These are phyloP conservation scores for Jatropha multifida DNA, from an alignment of 441 rosid genomes.

Conservation along the genomic window DNA sequence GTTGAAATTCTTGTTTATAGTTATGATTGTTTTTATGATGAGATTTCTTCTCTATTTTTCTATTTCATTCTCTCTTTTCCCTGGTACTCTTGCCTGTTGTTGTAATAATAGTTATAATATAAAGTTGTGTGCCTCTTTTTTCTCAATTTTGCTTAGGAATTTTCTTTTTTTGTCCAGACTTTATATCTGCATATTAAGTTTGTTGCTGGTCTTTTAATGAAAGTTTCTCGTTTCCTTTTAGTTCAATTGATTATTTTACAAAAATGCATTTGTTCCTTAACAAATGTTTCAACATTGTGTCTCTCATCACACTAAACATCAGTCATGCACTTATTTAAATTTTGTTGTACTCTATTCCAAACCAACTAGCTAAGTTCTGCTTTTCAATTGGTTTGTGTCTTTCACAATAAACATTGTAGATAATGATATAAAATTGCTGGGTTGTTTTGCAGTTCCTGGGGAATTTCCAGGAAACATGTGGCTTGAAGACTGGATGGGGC, in stretches of 20 bases:
- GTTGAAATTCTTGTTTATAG: not conserved
- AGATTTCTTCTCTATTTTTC: not conserved
- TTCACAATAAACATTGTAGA: not conserved
- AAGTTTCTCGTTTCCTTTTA: not conserved
- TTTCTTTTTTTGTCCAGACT: not conserved
- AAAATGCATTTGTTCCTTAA: not conserved
- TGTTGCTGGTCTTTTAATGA: not conserved
- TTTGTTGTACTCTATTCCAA: not conserved
- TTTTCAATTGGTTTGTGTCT: not conserved
- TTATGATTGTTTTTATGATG: not conserved
- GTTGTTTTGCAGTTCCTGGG: slow-evolving; percentile 65
- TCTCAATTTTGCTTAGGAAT: not conserved
- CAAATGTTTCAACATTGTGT: not conserved
- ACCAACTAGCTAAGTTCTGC: not conserved
- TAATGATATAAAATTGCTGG: not conserved
- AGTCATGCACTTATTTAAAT: not conserved
- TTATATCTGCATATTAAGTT: not conserved
- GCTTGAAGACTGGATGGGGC: slow-evolving; percentile 83
- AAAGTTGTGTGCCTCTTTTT: not conserved
- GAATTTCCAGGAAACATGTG: slow-evolving; percentile 74
- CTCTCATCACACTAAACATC: not conserved
- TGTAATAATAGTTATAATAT: not conserved
- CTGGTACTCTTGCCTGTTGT: not conserved
- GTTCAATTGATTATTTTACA: not conserved
- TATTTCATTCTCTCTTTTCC: not conserved